Evolutionary conservation across 225 moss, liverwort and hornwort species (phyloP), one percentile per base, ranked within the genome.

Genomic region (Asterella californica): DNA sequence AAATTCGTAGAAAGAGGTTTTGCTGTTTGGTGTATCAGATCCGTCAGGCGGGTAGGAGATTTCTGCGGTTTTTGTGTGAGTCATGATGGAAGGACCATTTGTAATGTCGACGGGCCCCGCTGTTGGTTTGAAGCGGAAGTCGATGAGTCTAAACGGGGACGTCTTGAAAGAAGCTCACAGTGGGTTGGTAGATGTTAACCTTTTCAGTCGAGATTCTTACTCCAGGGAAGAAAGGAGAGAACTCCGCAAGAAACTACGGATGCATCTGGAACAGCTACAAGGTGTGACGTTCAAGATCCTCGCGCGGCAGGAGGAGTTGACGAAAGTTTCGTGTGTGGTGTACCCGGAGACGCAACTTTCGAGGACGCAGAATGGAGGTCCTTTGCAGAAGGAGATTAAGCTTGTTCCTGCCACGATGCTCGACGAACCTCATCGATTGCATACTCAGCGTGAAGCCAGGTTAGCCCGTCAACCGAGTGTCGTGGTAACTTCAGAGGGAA

Each of bases 61-160:
- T 0, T 45, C 48, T 33, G 46, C 42, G 22, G 42, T 37, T 15
- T 21, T 71, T 45, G 21, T 71, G 71, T 8, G 9, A 77, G 63
- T 53, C 62, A 61, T 77, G 75, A 77, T 76, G 81, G 75, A 73
- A 72, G 78, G 83, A 60, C 83, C 78, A 33, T 83, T 55, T 42
- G 72, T 72, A 30, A 83, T 78, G 78, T 73, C 71, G 72, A 78
- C 68, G 59, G 83, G 78, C 38, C 78, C 71, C 12, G 83, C 78
- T 27, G 78, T 70, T 25, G 83, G 83, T 36, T 38, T 91, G 79
- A 93, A 93, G 70, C 84, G 93, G 37, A 93, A 93, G 87, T 93
- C 93, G 15, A 91, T 93, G 91, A 91, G 93, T 83, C 65, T 93
- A 83, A 93, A 91, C 74, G 86, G 87, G 54, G 91, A 93, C 32